These are phyloP conservation scores for Thyridium curvatum DNA, from an alignment of 2,329 filamentous ascomycete species.

Conservation along the genomic window DNA sequence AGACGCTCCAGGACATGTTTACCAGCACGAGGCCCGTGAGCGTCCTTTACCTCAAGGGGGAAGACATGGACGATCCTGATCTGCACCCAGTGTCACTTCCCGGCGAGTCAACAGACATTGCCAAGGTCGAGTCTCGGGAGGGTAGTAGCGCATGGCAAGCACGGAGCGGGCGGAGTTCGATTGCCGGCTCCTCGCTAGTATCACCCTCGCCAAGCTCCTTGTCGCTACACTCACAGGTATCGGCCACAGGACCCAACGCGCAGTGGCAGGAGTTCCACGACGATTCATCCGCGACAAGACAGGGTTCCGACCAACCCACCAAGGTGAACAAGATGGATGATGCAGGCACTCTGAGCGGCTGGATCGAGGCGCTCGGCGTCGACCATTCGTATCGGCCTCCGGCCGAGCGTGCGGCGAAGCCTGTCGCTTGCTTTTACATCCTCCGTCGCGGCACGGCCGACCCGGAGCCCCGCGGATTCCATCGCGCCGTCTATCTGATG, in stretches of 20 bases:
- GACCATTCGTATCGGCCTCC: constrained; percentile 74
- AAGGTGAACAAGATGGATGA: constrained; percentile 50
- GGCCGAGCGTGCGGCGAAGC: constrained; percentile 58
- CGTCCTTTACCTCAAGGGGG: constrained; percentile 69
- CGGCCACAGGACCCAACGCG: constrained; percentile 29
- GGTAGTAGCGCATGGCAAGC: constrained; percentile 39
- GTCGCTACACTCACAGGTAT: constrained; percentile 53
- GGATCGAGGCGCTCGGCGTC: constrained; percentile 90
- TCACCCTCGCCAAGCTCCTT: constrained; percentile 62
- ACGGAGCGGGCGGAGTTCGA: constrained; percentile 49
- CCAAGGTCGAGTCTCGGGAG: constrained; percentile 44
- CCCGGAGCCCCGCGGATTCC: constrained; percentile 52
- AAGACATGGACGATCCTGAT: constrained; percentile 75
- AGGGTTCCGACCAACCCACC: constrained; percentile 46
- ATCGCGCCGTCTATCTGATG: constrained; percentile 81
- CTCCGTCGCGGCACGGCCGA: constrained; percentile 46
- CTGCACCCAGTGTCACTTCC: constrained; percentile 67
- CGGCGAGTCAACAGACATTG: constrained; percentile 58
- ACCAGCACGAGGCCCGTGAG: constrained; percentile 75
- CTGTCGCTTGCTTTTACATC: constrained; percentile 85
- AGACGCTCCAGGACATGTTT: constrained; percentile 81
- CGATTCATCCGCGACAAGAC: constrained; percentile 34
- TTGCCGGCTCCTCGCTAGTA: constrained; percentile 54
- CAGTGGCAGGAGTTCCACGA: constrained; percentile 55
- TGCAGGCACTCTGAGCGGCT: constrained; percentile 64